Conservation (phyloP, 192 early-diverging fungal genomes). For the Dissophora ornata region DNA sequence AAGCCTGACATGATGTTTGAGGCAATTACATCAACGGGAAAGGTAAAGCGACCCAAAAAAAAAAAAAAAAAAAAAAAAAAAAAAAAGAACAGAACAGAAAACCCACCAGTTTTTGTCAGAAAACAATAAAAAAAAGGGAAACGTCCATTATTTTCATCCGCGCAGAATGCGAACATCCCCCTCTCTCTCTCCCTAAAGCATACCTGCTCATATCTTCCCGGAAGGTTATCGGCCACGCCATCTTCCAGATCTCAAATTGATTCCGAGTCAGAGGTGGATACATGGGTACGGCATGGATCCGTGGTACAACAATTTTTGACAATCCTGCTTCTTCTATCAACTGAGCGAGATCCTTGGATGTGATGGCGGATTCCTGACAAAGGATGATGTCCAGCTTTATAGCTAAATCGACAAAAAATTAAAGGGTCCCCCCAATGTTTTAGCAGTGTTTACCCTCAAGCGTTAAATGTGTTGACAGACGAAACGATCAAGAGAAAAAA, state of each 20-base stretch:
- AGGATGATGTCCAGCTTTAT: constrained; percentile 51
- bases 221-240: constrained; percentile 85
- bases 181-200: too few species aligned
- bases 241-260: constrained; percentile 85
- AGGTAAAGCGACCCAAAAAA: constrained; percentile 57
- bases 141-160: background rate
- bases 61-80: too few species aligned
- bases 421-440: too few species aligned
- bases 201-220: constrained; percentile 65
- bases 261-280: constrained; percentile 71
- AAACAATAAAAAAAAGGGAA: constrained; percentile 2
- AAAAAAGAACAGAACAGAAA: too few species aligned
- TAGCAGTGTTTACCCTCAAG: too few species aligned
- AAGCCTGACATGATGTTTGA: constrained; percentile 59
- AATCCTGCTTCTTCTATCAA: constrained; percentile 42
- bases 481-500: too few species aligned
- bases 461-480: too few species aligned
- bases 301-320: constrained; percentile 29
- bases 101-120: too few species aligned
- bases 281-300: constrained; percentile 63
- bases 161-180: too few species aligned
- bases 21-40: constrained; percentile 53
- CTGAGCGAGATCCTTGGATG: constrained; percentile 21
- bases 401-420: constrained; percentile 3
- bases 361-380: constrained; percentile 42